Evolutionary conservation across 1,284 basidiomycete species (phyloP).

Genomic region (Puccinia hordei): DNA sequence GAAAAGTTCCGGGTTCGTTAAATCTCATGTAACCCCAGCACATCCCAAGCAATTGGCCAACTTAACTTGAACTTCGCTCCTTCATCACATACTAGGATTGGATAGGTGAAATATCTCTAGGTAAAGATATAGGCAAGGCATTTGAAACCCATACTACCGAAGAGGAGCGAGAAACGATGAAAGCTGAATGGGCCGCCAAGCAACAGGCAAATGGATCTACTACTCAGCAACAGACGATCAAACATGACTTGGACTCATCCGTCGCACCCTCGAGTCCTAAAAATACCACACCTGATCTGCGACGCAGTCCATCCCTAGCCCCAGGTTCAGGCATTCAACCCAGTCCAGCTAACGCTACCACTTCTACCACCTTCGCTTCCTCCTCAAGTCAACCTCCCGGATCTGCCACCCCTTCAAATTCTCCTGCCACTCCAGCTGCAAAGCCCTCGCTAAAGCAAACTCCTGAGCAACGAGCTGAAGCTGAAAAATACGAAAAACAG

Average conservation of each 20-base stretch:
- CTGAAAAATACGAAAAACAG: conserved; percentile 70
- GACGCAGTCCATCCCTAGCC: conserved; percentile 18
- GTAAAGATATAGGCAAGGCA: conserved; percentile 59
- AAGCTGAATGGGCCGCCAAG: conserved; percentile 56
- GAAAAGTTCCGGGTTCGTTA: conserved; percentile 45
- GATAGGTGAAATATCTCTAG: conserved; percentile 59
- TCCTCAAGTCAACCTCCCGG: conserved; percentile 14
- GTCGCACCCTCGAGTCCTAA: conserved; percentile 33
- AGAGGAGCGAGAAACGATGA: conserved; percentile 59
- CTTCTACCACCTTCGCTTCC: conserved; percentile 31
- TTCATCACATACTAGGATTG: conserved; percentile 52
- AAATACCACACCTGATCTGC: background rate
- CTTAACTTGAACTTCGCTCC: too few relatives aligned
- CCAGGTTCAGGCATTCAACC: conserved; percentile 35
- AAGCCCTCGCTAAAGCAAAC: conserved; percentile 47
- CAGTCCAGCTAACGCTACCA: conserved; percentile 25
- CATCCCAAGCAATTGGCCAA: background rate
- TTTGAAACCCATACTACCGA: conserved; percentile 60
- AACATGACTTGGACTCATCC: conserved; percentile 41
- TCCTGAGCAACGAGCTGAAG: conserved; percentile 64
- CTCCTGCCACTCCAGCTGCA: conserved; percentile 1
- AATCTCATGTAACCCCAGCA: background rate
- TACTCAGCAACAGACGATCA: conserved; percentile 18
- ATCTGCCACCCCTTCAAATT: conserved; percentile 5
- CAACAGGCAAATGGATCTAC: conserved; percentile 9